Conservation (phyloP, 2,329 filamentous ascomycete genomes). For the Periconia digitata region DNA sequence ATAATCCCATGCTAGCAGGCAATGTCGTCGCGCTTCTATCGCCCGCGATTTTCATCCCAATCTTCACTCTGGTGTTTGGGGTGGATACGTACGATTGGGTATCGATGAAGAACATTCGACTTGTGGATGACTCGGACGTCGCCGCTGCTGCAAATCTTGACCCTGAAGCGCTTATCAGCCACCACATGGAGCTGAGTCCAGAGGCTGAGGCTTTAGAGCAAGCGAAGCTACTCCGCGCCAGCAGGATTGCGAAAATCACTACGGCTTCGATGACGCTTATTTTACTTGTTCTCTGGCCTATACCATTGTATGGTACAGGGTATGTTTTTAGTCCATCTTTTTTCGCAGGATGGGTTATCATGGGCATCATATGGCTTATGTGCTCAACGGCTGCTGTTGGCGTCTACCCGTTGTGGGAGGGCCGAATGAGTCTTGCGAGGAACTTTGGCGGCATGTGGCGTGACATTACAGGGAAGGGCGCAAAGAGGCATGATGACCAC, state of each 20-base stretch:
- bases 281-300: slow-evolving; percentile 83
- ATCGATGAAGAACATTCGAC: slow-evolving; percentile 77
- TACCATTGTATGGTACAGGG: slow-evolving; percentile 81
- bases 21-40: slow-evolving; percentile 82
- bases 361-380: slow-evolving; percentile 76
- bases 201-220: slow-evolving; percentile 48
- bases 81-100: slow-evolving; percentile 81
- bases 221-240: slow-evolving; percentile 45
- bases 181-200: slow-evolving; percentile 24
- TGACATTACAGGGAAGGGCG: slow-evolving; percentile 55
- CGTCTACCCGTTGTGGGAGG: slow-evolving; percentile 80
- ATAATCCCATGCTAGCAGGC: slow-evolving; percentile 79
- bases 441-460: slow-evolving; percentile 63
- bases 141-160: slow-evolving; percentile 65
- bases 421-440: slow-evolving; percentile 64
- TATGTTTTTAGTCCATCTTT: slow-evolving; percentile 83
- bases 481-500: no score
- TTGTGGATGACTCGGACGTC: slow-evolving; percentile 75
- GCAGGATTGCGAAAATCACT: slow-evolving; percentile 56
- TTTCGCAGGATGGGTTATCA: slow-evolving; percentile 77
- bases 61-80: slow-evolving; percentile 70
- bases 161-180: slow-evolving; percentile 63
- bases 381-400: slow-evolving; percentile 72
- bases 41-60: slow-evolving; percentile 71
- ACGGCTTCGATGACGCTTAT: slow-evolving; percentile 68